Conservation (phyloP, 2,329 filamentous ascomycete genomes). For the Aspergillus fischeri region DNA sequence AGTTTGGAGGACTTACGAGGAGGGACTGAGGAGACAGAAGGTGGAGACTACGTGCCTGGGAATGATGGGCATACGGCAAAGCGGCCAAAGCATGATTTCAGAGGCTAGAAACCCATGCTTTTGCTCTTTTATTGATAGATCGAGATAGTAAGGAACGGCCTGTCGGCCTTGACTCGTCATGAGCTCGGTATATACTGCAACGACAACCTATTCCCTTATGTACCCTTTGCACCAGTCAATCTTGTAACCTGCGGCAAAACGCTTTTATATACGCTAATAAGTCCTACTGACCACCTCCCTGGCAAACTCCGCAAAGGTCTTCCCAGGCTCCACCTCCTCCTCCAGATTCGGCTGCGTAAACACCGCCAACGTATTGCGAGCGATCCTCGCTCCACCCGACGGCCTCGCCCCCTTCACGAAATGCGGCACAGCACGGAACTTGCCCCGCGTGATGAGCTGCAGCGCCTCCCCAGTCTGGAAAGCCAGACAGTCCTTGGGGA, state of each 20-base stretch:
- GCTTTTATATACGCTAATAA: conserved; percentile 25
- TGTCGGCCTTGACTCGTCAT: background rate
- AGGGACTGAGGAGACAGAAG: conserved; percentile 25
- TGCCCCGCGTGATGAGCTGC: conserved; percentile 83
- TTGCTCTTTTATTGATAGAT: background rate
- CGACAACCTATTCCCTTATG: background rate
- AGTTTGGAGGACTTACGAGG: conserved; percentile 18
- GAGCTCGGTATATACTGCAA: background rate
- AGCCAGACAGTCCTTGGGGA: conserved; percentile 84
- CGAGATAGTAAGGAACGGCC: background rate
- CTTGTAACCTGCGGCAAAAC: background rate
- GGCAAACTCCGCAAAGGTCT: conserved; percentile 69
- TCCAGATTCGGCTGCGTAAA: conserved; percentile 96
- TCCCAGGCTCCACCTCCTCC: conserved; percentile 64
- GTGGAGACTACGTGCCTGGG: conserved; percentile 23
- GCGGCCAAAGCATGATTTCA: conserved; percentile 11
- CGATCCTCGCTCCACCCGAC: conserved; percentile 54
- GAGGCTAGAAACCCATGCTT: background rate
- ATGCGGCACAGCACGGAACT: conserved; percentile 91
- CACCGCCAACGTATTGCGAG: conserved; percentile 85
- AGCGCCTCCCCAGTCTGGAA: conserved; percentile 95
- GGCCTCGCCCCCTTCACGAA: conserved; percentile 76
- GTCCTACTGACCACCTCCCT: conserved; percentile 77
- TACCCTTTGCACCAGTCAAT: background rate
- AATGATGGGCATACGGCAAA: conserved; percentile 13